Evolutionary conservation across 1,284 basidiomycete genomes (phyloP).

Genomic region (Papiliotrema laurentii): DNA sequence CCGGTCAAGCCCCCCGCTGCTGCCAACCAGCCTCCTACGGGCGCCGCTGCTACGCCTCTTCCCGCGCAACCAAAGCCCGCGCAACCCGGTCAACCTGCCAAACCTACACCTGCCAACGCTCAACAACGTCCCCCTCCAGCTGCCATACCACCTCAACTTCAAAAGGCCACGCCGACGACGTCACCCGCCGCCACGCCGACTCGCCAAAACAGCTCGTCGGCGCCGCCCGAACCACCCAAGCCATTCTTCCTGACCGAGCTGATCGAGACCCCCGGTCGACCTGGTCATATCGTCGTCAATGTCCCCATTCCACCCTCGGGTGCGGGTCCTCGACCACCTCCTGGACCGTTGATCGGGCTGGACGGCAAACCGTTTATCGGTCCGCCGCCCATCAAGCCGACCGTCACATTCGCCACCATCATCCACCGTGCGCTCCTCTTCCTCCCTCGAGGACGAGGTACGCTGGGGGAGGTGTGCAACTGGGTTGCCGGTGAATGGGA

Average conservation of each 20-base stretch:
- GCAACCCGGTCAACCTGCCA: background rate
- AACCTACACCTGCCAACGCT: background rate
- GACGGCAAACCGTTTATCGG: slow-evolving; percentile 47
- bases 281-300: slow-evolving; percentile 43
- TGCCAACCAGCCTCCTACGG: background rate
- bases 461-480: slow-evolving; percentile 82
- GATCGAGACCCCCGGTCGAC: slow-evolving; percentile 37
- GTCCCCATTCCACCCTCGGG: slow-evolving; percentile 46
- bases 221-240: slow-evolving; percentile 23
- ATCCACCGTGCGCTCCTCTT: slow-evolving; percentile 44
- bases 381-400: slow-evolving; percentile 46
- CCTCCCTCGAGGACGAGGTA: slow-evolving; percentile 65
- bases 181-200: slow-evolving; percentile 8
- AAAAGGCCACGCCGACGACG: slow-evolving; percentile 13
- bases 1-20: background rate
- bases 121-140: background rate
- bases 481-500: slow-evolving; percentile 86
- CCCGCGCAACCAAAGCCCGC: slow-evolving; percentile 2
- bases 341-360: slow-evolving; percentile 40
- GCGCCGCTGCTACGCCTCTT: background rate
- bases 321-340: slow-evolving; percentile 42
- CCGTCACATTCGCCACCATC: slow-evolving; percentile 46
- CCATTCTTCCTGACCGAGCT: slow-evolving; percentile 43
- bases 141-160: slow-evolving; percentile 8
- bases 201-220: slow-evolving; percentile 5